A percentile compares a stretch with the other conserved stretches of the same genome.
phyloP scores from a whole-genome alignment of 148 eudicot species.

The Salicornia ramosissima region DNA sequence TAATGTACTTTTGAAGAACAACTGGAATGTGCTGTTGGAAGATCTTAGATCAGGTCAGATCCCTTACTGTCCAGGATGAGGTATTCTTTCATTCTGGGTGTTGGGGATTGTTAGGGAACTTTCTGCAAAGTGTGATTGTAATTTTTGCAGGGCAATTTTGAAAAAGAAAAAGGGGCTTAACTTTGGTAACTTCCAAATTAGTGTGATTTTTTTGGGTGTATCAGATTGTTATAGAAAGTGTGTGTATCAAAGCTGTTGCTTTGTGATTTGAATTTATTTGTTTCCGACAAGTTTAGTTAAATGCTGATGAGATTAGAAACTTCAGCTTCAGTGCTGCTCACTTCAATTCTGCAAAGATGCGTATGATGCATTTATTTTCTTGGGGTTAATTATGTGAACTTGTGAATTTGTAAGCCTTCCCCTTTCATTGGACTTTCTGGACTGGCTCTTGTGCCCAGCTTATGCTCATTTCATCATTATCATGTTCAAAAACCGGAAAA shows the following conservation, averaged over 20 bases:
- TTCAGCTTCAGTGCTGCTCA: background rate
- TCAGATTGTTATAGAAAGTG: background rate
- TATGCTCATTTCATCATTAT: too few species aligned
- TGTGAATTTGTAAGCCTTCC: too few species aligned
- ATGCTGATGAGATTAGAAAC: background rate
- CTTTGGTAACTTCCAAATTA: background rate
- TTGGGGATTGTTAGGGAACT: background rate
- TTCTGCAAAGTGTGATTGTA: background rate
- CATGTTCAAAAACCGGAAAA: too few species aligned
- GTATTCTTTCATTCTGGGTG: slow-evolving; percentile 8
- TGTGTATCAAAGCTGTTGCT: background rate
- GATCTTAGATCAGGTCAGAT: background rate
- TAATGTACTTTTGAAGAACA: slow-evolving; percentile 14
- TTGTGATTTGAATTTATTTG: background rate
- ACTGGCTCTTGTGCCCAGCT: too few species aligned
- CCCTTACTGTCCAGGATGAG: slow-evolving; percentile 6
- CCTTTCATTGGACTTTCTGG: too few species aligned
- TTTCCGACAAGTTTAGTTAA: background rate
- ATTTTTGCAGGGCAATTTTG: slow-evolving; percentile 7
- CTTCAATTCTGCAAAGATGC: too few species aligned
- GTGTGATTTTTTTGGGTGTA: background rate
- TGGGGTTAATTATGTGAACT: too few species aligned
- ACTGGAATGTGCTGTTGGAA: slow-evolving; percentile 11
- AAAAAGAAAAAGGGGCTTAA: background rate
- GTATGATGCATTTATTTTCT: too few species aligned